Percentiles rank a stretch among this genome's conserved stretches.
phyloP scores from a whole-genome alignment of 2,329 filamentous ascomycete genomes.

The Colletotrichum trifolii region DNA sequence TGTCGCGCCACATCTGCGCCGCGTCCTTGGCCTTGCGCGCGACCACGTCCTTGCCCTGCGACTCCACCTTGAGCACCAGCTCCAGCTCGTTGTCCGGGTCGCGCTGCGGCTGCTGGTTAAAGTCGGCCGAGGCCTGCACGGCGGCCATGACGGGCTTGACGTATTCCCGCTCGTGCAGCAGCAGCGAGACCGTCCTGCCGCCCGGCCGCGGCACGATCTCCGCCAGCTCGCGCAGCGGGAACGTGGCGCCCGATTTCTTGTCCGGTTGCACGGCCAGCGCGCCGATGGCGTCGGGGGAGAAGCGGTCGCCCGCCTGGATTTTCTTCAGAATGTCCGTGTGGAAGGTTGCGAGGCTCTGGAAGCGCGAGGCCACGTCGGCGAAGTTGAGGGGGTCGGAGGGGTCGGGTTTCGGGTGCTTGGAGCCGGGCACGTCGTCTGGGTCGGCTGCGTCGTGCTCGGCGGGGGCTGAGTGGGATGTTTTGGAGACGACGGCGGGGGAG shows the following conservation, averaged over 20 bases:
- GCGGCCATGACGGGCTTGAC: slow-evolving; percentile 67
- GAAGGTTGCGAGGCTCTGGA: slow-evolving; percentile 53
- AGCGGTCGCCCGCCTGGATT: slow-evolving; percentile 59
- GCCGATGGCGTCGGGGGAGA: slow-evolving; percentile 63
- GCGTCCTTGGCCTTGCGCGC: slow-evolving; percentile 55
- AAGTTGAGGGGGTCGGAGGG: slow-evolving; percentile 61
- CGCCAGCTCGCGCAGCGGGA: slow-evolving; percentile 66
- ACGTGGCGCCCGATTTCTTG: slow-evolving; percentile 44
- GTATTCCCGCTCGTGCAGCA: slow-evolving; percentile 55
- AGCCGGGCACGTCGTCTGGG: slow-evolving; percentile 35
- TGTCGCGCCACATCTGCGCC: slow-evolving; percentile 62
- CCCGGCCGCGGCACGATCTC: slow-evolving; percentile 61
- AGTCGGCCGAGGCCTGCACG: slow-evolving; percentile 62
- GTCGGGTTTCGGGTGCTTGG: slow-evolving; percentile 46
- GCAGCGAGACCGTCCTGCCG: slow-evolving; percentile 53
- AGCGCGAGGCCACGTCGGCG: slow-evolving; percentile 58
- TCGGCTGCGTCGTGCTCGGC: slow-evolving; percentile 38
- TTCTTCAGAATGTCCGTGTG: slow-evolving; percentile 54
- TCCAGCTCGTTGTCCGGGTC: slow-evolving; percentile 69
- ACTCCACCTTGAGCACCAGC: slow-evolving; percentile 65
- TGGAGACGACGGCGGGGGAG: slow-evolving; percentile 34
- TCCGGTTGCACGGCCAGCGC: slow-evolving; percentile 53
- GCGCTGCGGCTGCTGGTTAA: slow-evolving; percentile 71
- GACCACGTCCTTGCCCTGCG: slow-evolving; percentile 61
- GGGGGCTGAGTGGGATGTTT: slow-evolving; percentile 37